Evolutionary conservation across 148 eudicot species (phyloP).

Genomic region (Nepenthes mirabilis): DNA sequence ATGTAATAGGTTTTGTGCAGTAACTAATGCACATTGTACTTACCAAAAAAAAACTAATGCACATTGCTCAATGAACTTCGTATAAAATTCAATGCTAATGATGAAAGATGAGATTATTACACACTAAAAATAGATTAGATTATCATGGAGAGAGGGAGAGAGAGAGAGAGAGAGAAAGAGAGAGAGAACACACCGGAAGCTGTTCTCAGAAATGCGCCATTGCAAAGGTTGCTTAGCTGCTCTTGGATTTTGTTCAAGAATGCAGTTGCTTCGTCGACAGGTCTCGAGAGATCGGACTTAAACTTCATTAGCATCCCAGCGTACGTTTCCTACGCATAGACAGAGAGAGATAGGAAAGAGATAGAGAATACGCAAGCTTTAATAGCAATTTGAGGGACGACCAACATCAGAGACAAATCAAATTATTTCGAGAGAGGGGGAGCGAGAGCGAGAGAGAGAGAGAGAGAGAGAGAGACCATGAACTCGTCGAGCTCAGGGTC

Average conservation of each 20-base stretch:
- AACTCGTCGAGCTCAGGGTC: slow-evolving; percentile 98
- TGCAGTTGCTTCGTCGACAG: slow-evolving; percentile 71
- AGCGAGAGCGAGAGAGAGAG: background rate
- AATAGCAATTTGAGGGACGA: too few species aligned
- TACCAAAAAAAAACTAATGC: too few species aligned
- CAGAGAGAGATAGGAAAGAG: background rate
- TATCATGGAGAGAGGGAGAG: too few species aligned
- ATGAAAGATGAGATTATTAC: too few species aligned
- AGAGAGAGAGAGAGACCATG: slow-evolving; percentile 29
- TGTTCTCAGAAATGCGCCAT: slow-evolving; percentile 27
- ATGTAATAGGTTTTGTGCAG: too few species aligned
- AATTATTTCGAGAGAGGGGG: background rate
- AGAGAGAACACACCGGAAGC: slow-evolving; percentile 16
- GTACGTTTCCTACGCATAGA: slow-evolving; percentile 47
- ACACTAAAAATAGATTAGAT: too few species aligned
- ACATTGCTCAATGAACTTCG: background rate
- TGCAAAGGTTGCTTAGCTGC: slow-evolving; percentile 60
- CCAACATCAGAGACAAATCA: background rate
- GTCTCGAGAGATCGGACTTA: slow-evolving; percentile 75
- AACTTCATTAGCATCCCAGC: slow-evolving; percentile 62
- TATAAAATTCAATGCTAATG: too few species aligned
- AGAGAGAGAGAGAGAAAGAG: background rate
- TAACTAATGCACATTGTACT: too few species aligned
- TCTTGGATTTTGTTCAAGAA: slow-evolving; percentile 61
- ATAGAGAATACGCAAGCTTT: too few species aligned